phyloP scores from a whole-genome alignment of 305 asterid genomes.

The Euphrasia arctica region DNA sequence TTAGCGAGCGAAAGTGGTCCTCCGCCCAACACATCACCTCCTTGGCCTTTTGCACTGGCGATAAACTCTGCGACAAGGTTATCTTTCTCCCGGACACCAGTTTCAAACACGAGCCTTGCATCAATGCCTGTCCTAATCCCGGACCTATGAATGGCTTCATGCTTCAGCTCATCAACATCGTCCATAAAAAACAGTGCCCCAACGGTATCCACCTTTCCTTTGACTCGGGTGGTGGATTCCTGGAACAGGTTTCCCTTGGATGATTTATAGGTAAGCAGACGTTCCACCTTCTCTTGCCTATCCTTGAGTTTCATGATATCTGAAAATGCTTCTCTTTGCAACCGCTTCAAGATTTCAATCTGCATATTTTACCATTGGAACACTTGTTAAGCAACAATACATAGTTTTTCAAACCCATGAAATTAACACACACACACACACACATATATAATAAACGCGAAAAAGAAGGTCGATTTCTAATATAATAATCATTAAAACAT shows the following conservation, averaged over 20 bases:
- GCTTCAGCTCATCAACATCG: constrained; percentile 44
- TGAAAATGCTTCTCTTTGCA: constrained; percentile 85
- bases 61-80: constrained; percentile 66
- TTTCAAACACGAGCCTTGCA: constrained; percentile 69
- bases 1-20: constrained; percentile 73
- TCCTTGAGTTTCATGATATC: constrained; percentile 93
- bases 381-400: constrained; percentile 55
- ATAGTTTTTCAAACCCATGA: constrained; percentile 24
- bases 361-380: constrained; percentile 66
- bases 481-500: background rate
- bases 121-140: constrained; percentile 74
- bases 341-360: constrained; percentile 90
- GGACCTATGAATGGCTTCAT: constrained; percentile 50
- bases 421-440: background rate
- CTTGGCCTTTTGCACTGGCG: constrained; percentile 46
- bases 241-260: constrained; percentile 70
- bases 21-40: constrained; percentile 42
- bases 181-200: constrained; percentile 62
- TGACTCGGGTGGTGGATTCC: constrained; percentile 64
- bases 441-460: background rate
- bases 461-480: background rate
- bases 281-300: constrained; percentile 88
- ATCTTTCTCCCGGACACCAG: constrained; percentile 62
- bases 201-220: constrained; percentile 64
- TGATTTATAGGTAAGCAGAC: constrained; percentile 53